Evolutionary conservation across 306 rosid genomes (phyloP), one percentile per base, ranked within the genome.

Genomic region (Ziziphus jujuba): DNA sequence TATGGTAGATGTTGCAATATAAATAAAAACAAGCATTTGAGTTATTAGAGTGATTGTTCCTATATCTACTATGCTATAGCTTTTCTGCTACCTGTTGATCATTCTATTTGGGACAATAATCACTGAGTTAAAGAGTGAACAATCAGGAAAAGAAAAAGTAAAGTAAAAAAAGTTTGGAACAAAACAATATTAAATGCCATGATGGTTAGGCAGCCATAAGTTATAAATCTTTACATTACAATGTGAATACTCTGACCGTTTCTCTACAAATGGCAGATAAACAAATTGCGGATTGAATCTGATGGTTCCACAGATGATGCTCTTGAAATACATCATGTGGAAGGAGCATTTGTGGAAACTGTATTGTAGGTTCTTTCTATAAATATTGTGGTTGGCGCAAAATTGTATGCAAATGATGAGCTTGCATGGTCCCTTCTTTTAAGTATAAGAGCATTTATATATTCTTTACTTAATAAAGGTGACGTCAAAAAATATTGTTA

Each of bases 261-360:
- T 17, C 52, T 70, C 23, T 70, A 56, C 69, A 25, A 66, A 14
- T 75, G 72, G 69, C 79, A 93, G 99, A 84, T 93, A 67, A 88
- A 93, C 81, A 93, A 77, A 68, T 66, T 90, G 80, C 83, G 81
- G 76, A 52, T 63, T 35, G 98, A 92, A 66, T 81, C 95, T 52
- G 95, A 83, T 74, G 85, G 75, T 72, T 52, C 65, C 31, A 77
- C 44, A 16, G 89, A 87, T 20, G 97, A 85, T 69, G 79, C 83
- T 64, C 85, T 84, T 59, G 99, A 93, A 65, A 74, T 54, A 77
- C 85, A 86, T 79, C 87, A 88, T 65, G 92, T 90, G 67, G 99
- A 93, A 80, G 88, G 89, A 74, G 99, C 97, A 66, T 93, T 90
- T 82, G 95, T 90, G 20, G 99, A 93, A 79, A 84, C 92, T 54